These are phyloP conservation scores for Phlebiopsis flavidoalba DNA, from an alignment of 768 basidiomycete genomes.

Conservation along the genomic window DNA sequence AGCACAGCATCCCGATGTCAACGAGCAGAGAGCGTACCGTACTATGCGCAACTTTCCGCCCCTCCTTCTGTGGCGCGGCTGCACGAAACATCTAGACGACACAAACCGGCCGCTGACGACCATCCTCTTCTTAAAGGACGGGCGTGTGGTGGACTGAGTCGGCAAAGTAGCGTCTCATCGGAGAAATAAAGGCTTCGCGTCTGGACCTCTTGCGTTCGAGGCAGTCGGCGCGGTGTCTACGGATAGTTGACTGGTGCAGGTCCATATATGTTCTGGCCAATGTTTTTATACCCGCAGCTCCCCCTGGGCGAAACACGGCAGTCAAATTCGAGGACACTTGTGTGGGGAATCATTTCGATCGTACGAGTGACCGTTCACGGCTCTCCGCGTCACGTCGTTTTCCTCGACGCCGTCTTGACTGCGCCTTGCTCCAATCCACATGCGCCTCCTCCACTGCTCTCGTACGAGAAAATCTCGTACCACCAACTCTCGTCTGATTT, in stretches of 20 bases:
- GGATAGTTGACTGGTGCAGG: not conserved
- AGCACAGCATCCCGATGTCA: conserved; percentile 3
- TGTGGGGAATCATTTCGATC: not conserved
- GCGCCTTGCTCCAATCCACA: not conserved
- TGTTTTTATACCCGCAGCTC: conserved; percentile 7
- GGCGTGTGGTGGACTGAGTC: conserved; percentile 79
- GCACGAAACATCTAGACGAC: too few relatives aligned
- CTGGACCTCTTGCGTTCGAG: conserved; percentile 2
- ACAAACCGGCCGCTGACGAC: too few relatives aligned
- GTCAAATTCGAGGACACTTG: not conserved
- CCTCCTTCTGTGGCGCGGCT: conserved; percentile 58
- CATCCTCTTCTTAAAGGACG: conserved; percentile 64
- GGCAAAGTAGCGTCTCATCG: conserved; percentile 87
- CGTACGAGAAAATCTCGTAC: not conserved
- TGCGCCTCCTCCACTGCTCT: not conserved
- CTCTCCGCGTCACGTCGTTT: not conserved
- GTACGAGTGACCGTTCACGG: not conserved
- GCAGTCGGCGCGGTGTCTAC: not conserved
- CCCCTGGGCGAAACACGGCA: not conserved
- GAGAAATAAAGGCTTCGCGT: conserved; percentile 58
- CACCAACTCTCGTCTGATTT: not conserved
- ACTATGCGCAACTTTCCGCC: conserved; percentile 86
- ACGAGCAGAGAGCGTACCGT: conserved; percentile 48
- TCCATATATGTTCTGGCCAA: not conserved
- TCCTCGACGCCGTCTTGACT: not conserved